Base-by-base conservation (phyloP, 2,329 filamentous ascomycete species). In the Pseudogymnoascus sp. region DNA sequence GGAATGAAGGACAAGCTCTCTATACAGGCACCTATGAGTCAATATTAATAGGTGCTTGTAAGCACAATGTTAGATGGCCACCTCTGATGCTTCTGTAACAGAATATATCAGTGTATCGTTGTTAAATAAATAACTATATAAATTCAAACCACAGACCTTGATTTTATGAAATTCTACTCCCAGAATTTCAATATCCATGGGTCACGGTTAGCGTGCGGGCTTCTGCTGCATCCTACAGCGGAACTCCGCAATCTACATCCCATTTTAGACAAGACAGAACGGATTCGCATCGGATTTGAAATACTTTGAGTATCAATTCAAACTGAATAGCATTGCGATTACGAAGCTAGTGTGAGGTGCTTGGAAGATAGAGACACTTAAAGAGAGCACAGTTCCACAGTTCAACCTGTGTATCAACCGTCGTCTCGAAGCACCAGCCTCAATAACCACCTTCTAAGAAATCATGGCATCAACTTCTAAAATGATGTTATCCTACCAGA, bases 1-100 rank as follows among this genome's bases (percentile, higher is more conserved):
- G 66, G 66, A 45, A 23, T 6, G 41, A 19, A 26, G 41, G 41
- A 11, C 19, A 45, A 45, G 19, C 19, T 45, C 41, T 45, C 2
- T 45, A 14, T 26, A 5, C 41, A 45, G 41, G 41, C 41, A 45
- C 41, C 41, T 45, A 45, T 11, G 41, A 45, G 26, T 45, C 21
- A 5, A 45, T 45, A 45, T 45, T 45, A 21, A 14, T 45, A 8
- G 41, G 41, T 26, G 41, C 41, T 45, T 45, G 41, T 45, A 45
- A 8, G 11, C 41, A 45, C 21, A 45, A 45, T 45, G 19, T 45
- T 45, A 45, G 2, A 45, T 19, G 21, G 19, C 41, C 41, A 45
- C 41, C 41, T 45, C 11, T 16, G 6, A 45, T 45, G 41, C 41
- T 26, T 45, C 14, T 26, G 11, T 45, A 45, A 45, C 41, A 8